Evolutionary conservation across 148 eudicot species (phyloP), one percentile per base, ranked within the genome.

Genomic region (Selenicereus undatus): DNA sequence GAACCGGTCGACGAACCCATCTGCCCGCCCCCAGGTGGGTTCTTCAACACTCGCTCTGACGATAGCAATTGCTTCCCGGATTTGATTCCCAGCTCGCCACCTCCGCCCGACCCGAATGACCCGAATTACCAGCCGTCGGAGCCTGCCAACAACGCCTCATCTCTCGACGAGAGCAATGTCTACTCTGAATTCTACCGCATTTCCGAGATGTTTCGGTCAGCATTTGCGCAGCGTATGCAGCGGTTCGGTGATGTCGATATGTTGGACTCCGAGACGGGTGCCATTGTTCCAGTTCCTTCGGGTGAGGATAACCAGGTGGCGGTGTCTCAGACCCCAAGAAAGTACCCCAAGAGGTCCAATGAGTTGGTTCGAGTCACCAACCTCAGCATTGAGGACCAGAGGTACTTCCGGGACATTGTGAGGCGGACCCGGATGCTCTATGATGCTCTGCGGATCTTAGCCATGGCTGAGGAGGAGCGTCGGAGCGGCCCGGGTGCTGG

Each of bases 321-420:
- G 1, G 77, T 82, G 8, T 30, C 83, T 16, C 64, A 79, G 35
- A 29, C 43, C 4, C 69, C 74, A 2, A 58, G 81, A 35, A 76
- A 78, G 71, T 74, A 73, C 8, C 90, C 75, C n/a, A 90, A 81
- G 75, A 83, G 98, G 42, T 89, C 93, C 0, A 80, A 83, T 39
- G 95, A 94, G 91, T 74, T 96, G 29, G 98, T 96, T 2, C 74
- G 99, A 24, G 93, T 94, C 8, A 84, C 87, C 5, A 85, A 90
- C 75, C 79, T 92, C 1, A 84, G 86, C 32, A 50, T 76, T 1
- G 91, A 90, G 42, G 97, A 93, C 76, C 82, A 76, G 72, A 84
- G 82, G 58, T 91, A 90, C 71, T 92, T 88, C 73, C 85, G 93
- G 0, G 93, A 88, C 36, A 39, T 85, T 21, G 90, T 96, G 29